phyloP scores from a whole-genome alignment of 1,139 yeast species.

The Candida frijolesensis region DNA sequence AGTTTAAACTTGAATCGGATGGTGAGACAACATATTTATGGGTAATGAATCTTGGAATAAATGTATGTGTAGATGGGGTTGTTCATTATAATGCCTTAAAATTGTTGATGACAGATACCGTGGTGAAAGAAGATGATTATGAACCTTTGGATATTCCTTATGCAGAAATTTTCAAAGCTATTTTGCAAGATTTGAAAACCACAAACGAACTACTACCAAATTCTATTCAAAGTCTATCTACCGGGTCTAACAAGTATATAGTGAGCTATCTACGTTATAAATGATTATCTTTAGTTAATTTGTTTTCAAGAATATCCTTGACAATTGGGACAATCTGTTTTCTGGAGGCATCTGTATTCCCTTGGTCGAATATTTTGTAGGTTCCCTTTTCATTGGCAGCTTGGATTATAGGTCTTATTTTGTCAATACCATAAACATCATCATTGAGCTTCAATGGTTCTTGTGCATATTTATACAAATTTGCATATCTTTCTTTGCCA shows the following conservation, averaged over 20 bases:
- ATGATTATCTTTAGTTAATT: neutral
- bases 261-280: constrained; percentile 14
- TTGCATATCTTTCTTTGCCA: constrained; percentile 20
- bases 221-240: constrained; percentile 9
- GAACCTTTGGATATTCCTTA: constrained; percentile 37
- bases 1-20: constrained; percentile 58
- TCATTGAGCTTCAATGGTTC: constrained; percentile 33
- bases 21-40: constrained; percentile 68
- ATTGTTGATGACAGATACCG: constrained; percentile 28
- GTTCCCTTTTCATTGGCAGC: constrained; percentile 14
- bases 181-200: constrained; percentile 26
- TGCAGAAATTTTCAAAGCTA: constrained; percentile 23
- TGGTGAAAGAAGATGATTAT: constrained; percentile 31
- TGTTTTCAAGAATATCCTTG: constrained; percentile 32
- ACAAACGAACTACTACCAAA: constrained; percentile 21
- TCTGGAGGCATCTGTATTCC: constrained; percentile 64
- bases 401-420: constrained; percentile 16
- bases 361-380: constrained; percentile 50
- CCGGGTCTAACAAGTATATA: constrained; percentile 13
- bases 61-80: constrained; percentile 23
- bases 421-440: constrained; percentile 19
- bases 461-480: constrained; percentile 27
- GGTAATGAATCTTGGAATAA: constrained; percentile 57
- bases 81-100: constrained; percentile 38
- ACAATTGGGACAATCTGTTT: constrained; percentile 82